Evolutionary conservation across 305 asterid species (phyloP).

Genomic region (Fraxinus velutina): DNA sequence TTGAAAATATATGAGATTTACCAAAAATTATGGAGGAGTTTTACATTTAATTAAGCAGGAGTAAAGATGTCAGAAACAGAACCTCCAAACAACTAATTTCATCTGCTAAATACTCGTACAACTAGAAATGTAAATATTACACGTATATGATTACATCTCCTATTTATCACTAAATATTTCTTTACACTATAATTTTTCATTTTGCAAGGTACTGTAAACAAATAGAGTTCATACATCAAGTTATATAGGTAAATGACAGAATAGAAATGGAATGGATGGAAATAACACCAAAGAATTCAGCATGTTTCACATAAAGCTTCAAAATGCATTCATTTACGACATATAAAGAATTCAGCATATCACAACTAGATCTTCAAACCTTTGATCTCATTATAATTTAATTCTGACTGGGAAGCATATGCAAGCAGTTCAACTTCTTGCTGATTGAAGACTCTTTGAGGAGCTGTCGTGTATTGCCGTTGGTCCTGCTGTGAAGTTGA

Average conservation of each 20-base stretch:
- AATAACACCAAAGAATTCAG: conserved; percentile 14
- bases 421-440: conserved; percentile 6
- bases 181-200: not conserved
- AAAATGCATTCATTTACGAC: conserved; percentile 13
- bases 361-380: conserved; percentile 30
- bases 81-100: not conserved
- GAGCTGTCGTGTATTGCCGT: conserved; percentile 14
- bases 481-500: conserved; percentile 28
- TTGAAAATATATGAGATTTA: not conserved
- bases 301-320: conserved; percentile 12
- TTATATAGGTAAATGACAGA: not conserved
- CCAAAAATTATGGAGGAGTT: not conserved
- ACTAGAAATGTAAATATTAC: not conserved
- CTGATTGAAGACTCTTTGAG: conserved; percentile 19
- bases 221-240: not conserved
- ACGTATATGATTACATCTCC: not conserved
- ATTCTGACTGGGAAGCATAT: conserved; percentile 23
- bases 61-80: not conserved
- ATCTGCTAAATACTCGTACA: not conserved
- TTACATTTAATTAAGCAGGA: not conserved
- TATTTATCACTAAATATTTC: not conserved
- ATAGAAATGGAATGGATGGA: conserved; percentile 8
- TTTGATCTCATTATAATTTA: conserved; percentile 35
- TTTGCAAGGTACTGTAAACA: not conserved
- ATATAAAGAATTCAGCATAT: not conserved